Conservation (phyloP, 768 basidiomycete genomes). For the Coprinopsis cinerea region DNA sequence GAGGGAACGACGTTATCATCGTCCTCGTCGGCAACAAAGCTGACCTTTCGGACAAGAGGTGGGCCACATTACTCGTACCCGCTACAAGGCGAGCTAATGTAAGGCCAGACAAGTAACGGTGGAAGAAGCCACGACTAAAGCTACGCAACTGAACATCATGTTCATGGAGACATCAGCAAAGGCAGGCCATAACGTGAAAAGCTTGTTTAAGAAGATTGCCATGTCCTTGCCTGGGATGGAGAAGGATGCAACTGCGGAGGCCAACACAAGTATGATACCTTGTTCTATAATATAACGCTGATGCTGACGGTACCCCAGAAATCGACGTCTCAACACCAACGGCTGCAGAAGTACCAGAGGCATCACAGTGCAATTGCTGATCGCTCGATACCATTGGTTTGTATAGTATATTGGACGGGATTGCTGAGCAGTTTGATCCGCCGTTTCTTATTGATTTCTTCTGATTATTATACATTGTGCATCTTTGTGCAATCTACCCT, state of each 20-base stretch:
- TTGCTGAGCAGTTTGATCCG: slow-evolving; percentile 9
- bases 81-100: background rate
- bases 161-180: slow-evolving; percentile 99
- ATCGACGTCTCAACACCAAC: slow-evolving; percentile 84
- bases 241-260: slow-evolving; percentile 60
- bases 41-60: slow-evolving; percentile 98
- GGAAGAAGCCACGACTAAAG: slow-evolving; percentile 91
- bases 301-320: slow-evolving; percentile 42
- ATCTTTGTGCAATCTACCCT: slow-evolving; percentile 43
- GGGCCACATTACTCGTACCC: slow-evolving; percentile 22
- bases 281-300: slow-evolving; percentile 2
- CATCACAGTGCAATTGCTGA: slow-evolving; percentile 79
- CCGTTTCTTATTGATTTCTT: slow-evolving; percentile 5
- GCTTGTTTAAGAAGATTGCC: slow-evolving; percentile 98
- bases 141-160: slow-evolving; percentile 89
- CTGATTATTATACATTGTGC: background rate
- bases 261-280: slow-evolving; percentile 44
- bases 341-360: slow-evolving; percentile 70
- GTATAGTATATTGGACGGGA: slow-evolving; percentile 6
- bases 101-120: slow-evolving; percentile 88
- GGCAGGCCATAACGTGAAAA: slow-evolving; percentile 98
- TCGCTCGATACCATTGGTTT: slow-evolving; percentile 15
- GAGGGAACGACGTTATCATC: slow-evolving; percentile 97
- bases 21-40: slow-evolving; percentile 99
- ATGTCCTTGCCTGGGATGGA: slow-evolving; percentile 97